These are phyloP conservation scores for Moesziomyces parantarcticus DNA, from an alignment of 1,284 basidiomycete species.

Conservation along the genomic window DNA sequence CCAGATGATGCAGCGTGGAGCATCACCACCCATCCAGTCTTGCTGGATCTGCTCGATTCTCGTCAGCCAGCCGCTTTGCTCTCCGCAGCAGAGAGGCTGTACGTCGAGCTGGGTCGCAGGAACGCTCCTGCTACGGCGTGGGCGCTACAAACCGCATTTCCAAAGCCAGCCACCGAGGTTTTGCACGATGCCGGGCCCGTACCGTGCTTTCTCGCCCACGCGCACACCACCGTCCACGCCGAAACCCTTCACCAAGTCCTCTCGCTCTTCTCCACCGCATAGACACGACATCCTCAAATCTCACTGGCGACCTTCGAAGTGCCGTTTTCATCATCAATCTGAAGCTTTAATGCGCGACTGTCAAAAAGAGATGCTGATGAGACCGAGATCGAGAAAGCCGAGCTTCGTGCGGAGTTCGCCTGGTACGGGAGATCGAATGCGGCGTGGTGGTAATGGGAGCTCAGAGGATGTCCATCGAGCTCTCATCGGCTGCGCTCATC, in stretches of 20 bases:
- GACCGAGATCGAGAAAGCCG: too few relatives aligned
- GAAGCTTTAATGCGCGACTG: too few relatives aligned
- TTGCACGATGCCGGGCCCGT: neutral
- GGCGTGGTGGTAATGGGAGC: neutral
- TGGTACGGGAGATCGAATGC: too few relatives aligned
- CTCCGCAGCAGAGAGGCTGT: slow-evolving; percentile 18
- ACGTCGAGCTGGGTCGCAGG: slow-evolving; percentile 6
- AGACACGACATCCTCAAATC: neutral
- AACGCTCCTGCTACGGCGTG: slow-evolving; percentile 25
- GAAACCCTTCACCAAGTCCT: slow-evolving; percentile 21
- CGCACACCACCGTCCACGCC: neutral
- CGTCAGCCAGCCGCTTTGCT: slow-evolving; percentile 23
- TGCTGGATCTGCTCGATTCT: slow-evolving; percentile 19
- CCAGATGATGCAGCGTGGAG: slow-evolving; percentile 32
- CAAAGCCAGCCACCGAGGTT: neutral
- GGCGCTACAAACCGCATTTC: slow-evolving; percentile 19
- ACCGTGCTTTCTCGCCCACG: slow-evolving; percentile 27
- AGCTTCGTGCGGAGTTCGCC: too few relatives aligned
- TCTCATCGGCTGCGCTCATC: slow-evolving; percentile 5
- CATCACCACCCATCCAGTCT: slow-evolving; percentile 23
- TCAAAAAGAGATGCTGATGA: too few relatives aligned
- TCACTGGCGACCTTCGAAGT: neutral
- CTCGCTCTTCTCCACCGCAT: neutral
- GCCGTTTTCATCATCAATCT: too few relatives aligned
- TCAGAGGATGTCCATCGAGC: slow-evolving; percentile 16